These are phyloP conservation scores for Fusarium acutatum DNA, from an alignment of 2,329 filamentous ascomycete genomes.

Conservation along the genomic window DNA sequence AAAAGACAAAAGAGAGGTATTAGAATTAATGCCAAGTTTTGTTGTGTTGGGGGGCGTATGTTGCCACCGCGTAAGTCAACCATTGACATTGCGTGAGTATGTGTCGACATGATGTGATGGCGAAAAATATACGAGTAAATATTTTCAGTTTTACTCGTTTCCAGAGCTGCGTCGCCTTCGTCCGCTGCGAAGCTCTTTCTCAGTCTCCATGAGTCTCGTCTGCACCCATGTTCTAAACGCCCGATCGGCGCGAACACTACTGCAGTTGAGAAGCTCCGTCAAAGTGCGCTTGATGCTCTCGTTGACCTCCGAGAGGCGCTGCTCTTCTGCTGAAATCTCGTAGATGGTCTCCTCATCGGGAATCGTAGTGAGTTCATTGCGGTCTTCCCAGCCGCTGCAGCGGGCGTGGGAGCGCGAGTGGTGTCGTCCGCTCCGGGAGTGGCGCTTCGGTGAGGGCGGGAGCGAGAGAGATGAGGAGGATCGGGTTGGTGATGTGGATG, in stretches of 20 bases:
- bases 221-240: slow-evolving; percentile 67
- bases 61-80: slow-evolving; percentile 19
- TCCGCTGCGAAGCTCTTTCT: slow-evolving; percentile 64
- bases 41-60: not conserved
- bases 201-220: slow-evolving; percentile 66
- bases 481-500: slow-evolving; percentile 68
- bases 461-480: slow-evolving; percentile 61
- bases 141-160: slow-evolving; percentile 34
- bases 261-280: slow-evolving; percentile 69
- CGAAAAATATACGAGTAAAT: not conserved
- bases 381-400: slow-evolving; percentile 47
- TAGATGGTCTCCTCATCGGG: slow-evolving; percentile 57
- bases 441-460: slow-evolving; percentile 56
- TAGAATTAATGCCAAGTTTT: slow-evolving; percentile 31
- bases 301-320: slow-evolving; percentile 64
- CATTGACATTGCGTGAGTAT: not conserved
- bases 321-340: slow-evolving; percentile 62
- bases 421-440: slow-evolving; percentile 46
- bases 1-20: slow-evolving; percentile 13
- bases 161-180: slow-evolving; percentile 57
- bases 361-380: slow-evolving; percentile 51
- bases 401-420: slow-evolving; percentile 42
- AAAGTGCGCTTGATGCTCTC: slow-evolving; percentile 69
- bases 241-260: slow-evolving; percentile 59
- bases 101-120: slow-evolving; percentile 19